Evolutionary conservation across 1,284 basidiomycete genomes (phyloP), one percentile per base, ranked within the genome.

Genomic region (Microbotryum silenes-acaulis): DNA sequence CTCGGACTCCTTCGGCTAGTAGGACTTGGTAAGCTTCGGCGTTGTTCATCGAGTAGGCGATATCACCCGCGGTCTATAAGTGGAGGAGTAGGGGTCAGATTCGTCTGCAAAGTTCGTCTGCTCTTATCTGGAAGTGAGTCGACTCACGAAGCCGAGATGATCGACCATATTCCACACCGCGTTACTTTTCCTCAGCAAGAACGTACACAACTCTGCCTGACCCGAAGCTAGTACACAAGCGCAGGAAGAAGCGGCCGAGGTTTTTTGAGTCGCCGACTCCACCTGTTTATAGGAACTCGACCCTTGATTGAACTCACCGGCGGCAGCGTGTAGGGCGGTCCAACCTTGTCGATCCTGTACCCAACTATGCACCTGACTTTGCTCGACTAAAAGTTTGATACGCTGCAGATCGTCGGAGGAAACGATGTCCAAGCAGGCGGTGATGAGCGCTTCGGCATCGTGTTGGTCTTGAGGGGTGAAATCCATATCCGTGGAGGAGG

Each of bases 261-360:
- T 25, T 25, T 25, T 25, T 25, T 23, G 23, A 23, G 23, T 23
- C 23, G 23, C 23, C 23, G 23, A 23, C 23, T 23, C 23, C 23
- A 23, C 23, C 23, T 23, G 23, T 23, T 23, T 23, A 23, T 23
- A 23, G 23, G 23, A 23, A 23, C 23, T 23, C 23, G 23, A 23
- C 23, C 23, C 23, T 23, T 2, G 1, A 23, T 23, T 23, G 23
- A 23, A 23, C 68, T 16, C 23, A 70, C 67, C 63, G 9, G 88
- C 89, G 2, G 93, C 94, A 48, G 90, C 92, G 74, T 97, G 94
- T 53, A 98, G 77, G 12, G 85, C 81, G 7, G 88, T 89, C 73
- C 85, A 88, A 6, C 91, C 88, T n/a, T 82, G 81, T 55, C 85
- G 84, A 73, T 88, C 87, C 75, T 93, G 89, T 75, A 86, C 93